Evolutionary conservation across 305 asterid species (phyloP), one percentile per base, ranked within the genome.

Genomic region (Fraxinus paxiana): DNA sequence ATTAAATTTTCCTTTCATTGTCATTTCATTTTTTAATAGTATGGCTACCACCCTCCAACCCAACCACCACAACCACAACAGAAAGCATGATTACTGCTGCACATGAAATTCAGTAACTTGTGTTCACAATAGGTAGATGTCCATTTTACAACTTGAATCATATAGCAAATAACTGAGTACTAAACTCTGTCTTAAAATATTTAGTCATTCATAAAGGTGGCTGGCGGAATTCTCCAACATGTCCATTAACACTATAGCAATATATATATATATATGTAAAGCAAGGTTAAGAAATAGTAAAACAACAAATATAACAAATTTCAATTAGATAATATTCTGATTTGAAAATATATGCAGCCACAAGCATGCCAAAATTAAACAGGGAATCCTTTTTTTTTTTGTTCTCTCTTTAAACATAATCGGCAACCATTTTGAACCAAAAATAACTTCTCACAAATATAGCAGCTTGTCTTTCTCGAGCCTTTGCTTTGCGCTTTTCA

Each of bases 391-490:
- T 5, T 13, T 5, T 67, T 65, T 6, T 37, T 7, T 8, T 6
- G 2, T 6, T 34, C 43, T 8, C 73, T 69, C 37, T 69, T 4
- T 69, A 0, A 12, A 20, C 74, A 30, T 30, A 12, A 69, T 5
- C 9, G 9, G 74, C 41, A 15, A 22, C 33, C 61, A 46, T 13
- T 38, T 31, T 24, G 33, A 4, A 59, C 12, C 65, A 28, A 59
- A 65, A 22, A 51, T 43, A 79, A 28, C 65, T 79, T 24, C 88
- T 77, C 79, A 91, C 99, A 96, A 96, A 12, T 78, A 93, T 88
- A 79, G 99, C 97, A 90, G 98, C 94, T 88, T 96, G 99, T 87
- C 97, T 93, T 88, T 94, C 98, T 34, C 98, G 98, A 86, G 98
- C 88, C 86, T 90, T 92, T 79, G 94, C 98, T 92, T 91, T 96